Base-by-base conservation (phyloP, 2,329 filamentous ascomycete species). In the Scedosporium apiospermum region DNA sequence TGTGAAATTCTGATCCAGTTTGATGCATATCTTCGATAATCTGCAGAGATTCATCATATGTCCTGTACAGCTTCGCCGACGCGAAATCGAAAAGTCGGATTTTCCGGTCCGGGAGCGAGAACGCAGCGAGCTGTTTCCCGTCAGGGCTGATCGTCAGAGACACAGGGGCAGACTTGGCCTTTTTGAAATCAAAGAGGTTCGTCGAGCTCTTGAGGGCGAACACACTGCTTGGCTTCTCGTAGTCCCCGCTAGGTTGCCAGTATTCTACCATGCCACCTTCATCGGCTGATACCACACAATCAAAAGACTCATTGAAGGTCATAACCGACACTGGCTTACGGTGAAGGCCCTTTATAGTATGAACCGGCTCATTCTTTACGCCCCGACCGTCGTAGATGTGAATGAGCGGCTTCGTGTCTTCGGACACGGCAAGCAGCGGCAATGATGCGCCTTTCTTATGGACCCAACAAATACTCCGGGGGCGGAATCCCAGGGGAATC, bases 131-230 rank as follows among this genome's bases (percentile, higher is more conserved):
- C 64, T 92, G 90, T 63, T 89, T 84, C 4, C 93, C 92, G 0
- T 88, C 88, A 0, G 93, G 92, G 0, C 95, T 97, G 57, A 99
- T 83, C 0, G 89, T 90, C 58, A 99, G 79, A 10, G 90, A 90
- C 3, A 87, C 85, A 0, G 93, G 93, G 0, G 88, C 84, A 0
- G 92, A 90, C 73, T 96, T 98, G 60, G 90, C 84, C 75, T 97
- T 98, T 71, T 96, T 98, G 78, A 99, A 98, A 61, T 96, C 93
- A 71, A 98, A 99, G 1, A 99, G 81, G 69, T 90, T 95, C 2
- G 95, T 99, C 1, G 90, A 88, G 71, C 91, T 96, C 76, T 99
- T 99, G 77, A 92, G 90, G 67, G 91, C 84, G 72, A 96, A 99
- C 18, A 99, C 92, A 61, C 86, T 91, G 67, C 92, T 88, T 0